phyloP scores from a whole-genome alignment of 352 stramenopile species.

The Pythium myriotylum region DNA sequence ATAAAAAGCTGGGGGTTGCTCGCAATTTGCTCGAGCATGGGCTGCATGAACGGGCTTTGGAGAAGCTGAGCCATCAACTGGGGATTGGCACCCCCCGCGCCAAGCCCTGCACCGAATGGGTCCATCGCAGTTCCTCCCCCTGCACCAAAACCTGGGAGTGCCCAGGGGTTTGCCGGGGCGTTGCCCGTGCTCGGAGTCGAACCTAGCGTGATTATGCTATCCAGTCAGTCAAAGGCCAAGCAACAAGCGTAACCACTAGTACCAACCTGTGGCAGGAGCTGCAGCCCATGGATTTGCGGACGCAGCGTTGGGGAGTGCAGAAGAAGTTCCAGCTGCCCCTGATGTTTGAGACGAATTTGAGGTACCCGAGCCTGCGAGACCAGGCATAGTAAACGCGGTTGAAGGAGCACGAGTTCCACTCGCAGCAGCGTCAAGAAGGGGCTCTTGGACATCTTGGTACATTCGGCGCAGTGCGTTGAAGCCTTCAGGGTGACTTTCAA shows the following conservation, averaged over 20 bases:
- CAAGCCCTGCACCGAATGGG: constrained; percentile 19
- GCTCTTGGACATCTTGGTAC: constrained; percentile 95
- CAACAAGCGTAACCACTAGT: neutral
- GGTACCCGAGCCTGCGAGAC: constrained; percentile 52
- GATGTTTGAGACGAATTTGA: constrained; percentile 10
- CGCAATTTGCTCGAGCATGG: constrained; percentile 80
- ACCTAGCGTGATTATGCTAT: neutral
- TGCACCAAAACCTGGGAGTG: neutral
- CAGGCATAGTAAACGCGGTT: constrained; percentile 85
- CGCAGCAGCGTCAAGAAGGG: constrained; percentile 92
- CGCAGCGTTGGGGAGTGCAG: constrained; percentile 28
- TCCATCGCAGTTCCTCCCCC: constrained; percentile 15
- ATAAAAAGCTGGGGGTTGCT: constrained; percentile 80
- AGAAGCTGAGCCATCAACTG: constrained; percentile 86
- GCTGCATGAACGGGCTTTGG: constrained; percentile 87
- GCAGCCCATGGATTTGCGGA: constrained; percentile 66
- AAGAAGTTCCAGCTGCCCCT: neutral
- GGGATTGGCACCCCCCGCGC: constrained; percentile 43
- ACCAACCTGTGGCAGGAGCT: constrained; percentile 6
- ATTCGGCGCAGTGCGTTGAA: constrained; percentile 96
- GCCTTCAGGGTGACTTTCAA: constrained; percentile 97
- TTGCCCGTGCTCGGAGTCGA: constrained; percentile 2
- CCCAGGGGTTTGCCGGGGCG: constrained; percentile 58
- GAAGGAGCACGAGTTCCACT: constrained; percentile 51
- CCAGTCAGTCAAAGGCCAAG: neutral